Evolutionary conservation across 306 rosid genomes (phyloP).

Genomic region (Cucurbita argyrosperma): DNA sequence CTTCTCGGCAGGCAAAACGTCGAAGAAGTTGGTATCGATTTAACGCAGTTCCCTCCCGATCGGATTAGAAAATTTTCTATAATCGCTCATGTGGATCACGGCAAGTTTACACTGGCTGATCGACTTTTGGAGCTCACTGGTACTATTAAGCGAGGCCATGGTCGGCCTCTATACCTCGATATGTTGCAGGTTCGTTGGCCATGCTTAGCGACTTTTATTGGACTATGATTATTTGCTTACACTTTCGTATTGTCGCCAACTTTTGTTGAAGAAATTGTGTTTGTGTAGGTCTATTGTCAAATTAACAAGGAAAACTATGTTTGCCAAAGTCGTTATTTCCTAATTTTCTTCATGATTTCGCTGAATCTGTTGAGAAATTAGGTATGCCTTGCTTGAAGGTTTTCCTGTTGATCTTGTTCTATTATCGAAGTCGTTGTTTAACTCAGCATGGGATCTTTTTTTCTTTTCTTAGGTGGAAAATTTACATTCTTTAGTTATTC

Average conservation of each 20-base stretch:
- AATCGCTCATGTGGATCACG: conserved; percentile 70
- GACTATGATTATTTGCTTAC: background rate
- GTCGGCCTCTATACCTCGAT: conserved; percentile 88
- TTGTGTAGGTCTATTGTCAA: background rate
- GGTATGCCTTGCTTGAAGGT: background rate
- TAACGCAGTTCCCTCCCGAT: conserved; percentile 56
- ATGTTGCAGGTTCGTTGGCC: conserved; percentile 49
- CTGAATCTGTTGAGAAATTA: background rate
- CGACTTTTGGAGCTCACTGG: conserved; percentile 85
- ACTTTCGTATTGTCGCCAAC: background rate
- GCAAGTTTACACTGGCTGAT: conserved; percentile 77
- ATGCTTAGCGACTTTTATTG: background rate
- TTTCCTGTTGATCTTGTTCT: background rate
- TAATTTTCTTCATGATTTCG: background rate
- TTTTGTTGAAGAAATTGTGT: background rate
- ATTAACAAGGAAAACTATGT: background rate
- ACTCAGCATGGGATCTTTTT: background rate
- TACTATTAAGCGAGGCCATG: conserved; percentile 81
- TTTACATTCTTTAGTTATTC: background rate
- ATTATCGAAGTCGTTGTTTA: background rate
- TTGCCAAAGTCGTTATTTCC: background rate
- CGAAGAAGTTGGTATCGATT: conserved; percentile 39
- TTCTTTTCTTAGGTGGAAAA: background rate
- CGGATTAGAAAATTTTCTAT: conserved; percentile 71
- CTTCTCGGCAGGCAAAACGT: conserved; percentile 35